phyloP scores from a whole-genome alignment of 805 yeast genomes.

The Cyberlindnera veronae region DNA sequence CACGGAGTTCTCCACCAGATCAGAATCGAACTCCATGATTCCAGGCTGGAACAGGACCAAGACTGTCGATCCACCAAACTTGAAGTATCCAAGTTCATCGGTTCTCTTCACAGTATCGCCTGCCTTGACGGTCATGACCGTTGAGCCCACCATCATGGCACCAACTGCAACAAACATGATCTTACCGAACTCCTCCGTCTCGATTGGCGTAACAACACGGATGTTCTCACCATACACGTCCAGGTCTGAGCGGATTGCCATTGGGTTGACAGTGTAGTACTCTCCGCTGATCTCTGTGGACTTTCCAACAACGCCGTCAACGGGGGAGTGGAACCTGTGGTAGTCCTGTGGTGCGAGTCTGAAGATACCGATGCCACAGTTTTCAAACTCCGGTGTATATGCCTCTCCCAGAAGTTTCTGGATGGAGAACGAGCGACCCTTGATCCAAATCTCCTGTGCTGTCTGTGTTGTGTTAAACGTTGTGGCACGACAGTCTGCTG shows the following conservation, averaged over 20 bases:
- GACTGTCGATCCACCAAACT: slow-evolving; percentile 93
- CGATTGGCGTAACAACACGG: slow-evolving; percentile 72
- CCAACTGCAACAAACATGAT: slow-evolving; percentile 83
- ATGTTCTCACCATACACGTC: slow-evolving; percentile 94
- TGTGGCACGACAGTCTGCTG: slow-evolving; percentile 87
- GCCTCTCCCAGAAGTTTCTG: slow-evolving; percentile 50
- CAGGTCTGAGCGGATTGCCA: slow-evolving; percentile 85
- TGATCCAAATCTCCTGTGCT: slow-evolving; percentile 85
- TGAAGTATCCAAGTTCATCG: slow-evolving; percentile 89
- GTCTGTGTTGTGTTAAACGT: slow-evolving; percentile 54
- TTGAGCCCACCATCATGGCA: slow-evolving; percentile 99
- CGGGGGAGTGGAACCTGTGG: slow-evolving; percentile 89
- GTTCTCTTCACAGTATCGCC: slow-evolving; percentile 61
- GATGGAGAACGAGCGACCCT: slow-evolving; percentile 74
- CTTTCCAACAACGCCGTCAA: slow-evolving; percentile 66
- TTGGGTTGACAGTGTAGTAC: slow-evolving; percentile 94
- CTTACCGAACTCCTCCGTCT: slow-evolving; percentile 72
- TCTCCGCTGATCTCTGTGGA: slow-evolving; percentile 78
- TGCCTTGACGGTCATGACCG: slow-evolving; percentile 60
- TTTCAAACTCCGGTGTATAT: slow-evolving; percentile 40
- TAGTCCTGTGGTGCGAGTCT: slow-evolving; percentile 96
- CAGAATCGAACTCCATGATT: slow-evolving; percentile 63
- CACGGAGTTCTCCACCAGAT: slow-evolving; percentile 63
- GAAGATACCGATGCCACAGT: slow-evolving; percentile 64
- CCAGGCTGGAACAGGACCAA: slow-evolving; percentile 57